Conservation (phyloP, 345 rosid genomes). For the Eucalyptus globulus region DNA sequence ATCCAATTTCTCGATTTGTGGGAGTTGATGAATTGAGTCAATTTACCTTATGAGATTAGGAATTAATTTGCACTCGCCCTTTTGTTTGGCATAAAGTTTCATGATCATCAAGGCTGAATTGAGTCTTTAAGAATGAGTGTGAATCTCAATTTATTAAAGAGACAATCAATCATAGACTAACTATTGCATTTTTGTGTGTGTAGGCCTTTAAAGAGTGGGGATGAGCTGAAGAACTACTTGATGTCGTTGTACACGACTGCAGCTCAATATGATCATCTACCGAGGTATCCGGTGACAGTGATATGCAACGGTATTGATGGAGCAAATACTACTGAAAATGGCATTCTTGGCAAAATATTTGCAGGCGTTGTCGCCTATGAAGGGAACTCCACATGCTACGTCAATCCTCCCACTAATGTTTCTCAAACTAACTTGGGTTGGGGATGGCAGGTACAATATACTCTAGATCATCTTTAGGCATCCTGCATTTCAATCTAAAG, state of each 20-base stretch:
- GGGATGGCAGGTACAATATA: constrained; percentile 30
- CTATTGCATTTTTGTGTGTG: background rate
- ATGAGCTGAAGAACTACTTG: constrained; percentile 17
- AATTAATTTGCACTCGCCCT: background rate
- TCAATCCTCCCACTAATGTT: background rate
- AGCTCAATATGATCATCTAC: constrained; percentile 38
- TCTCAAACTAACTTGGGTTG: constrained; percentile 4
- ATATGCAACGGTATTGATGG: constrained; percentile 25
- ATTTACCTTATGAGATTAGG: background rate
- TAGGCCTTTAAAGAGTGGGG: constrained; percentile 8
- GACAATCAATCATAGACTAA: background rate
- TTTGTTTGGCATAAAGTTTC: background rate
- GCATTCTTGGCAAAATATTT: constrained; percentile 12
- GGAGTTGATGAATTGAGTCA: background rate
- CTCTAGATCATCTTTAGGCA: background rate
- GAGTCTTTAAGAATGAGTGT: background rate
- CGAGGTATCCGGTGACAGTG: background rate
- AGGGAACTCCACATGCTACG: constrained; percentile 1
- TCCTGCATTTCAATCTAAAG: background rate
- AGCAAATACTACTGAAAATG: background rate
- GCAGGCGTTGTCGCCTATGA: constrained; percentile 5
- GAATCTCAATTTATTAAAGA: background rate
- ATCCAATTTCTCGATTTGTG: background rate
- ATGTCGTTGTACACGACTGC: background rate
- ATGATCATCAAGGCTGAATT: background rate